phyloP scores from a whole-genome alignment of 257 asterid genomes.

The Jacaranda mimosifolia region DNA sequence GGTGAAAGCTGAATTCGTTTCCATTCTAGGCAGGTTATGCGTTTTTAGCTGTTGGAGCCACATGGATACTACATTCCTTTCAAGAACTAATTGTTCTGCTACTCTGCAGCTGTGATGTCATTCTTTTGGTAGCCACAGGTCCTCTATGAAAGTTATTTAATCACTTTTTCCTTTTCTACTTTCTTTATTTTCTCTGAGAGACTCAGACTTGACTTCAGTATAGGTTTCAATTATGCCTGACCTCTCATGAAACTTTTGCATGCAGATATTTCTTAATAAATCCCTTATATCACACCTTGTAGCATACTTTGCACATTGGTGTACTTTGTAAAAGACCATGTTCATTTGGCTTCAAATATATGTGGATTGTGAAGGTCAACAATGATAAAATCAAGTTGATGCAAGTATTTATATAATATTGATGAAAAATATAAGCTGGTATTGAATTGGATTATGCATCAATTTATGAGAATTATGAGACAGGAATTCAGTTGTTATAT shows the following conservation, averaged over 20 bases:
- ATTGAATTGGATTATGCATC: slow-evolving; percentile 18
- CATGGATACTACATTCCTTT: slow-evolving; percentile 70
- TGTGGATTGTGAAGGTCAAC: slow-evolving; percentile 18
- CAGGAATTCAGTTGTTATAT: not conserved
- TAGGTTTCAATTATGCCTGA: slow-evolving; percentile 18
- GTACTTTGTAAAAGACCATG: slow-evolving; percentile 12
- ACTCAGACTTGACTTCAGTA: not conserved
- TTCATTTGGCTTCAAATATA: not conserved
- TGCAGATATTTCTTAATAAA: slow-evolving; percentile 16
- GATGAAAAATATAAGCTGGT: not conserved
- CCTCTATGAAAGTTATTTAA: slow-evolving; percentile 18
- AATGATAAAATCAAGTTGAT: slow-evolving; percentile 20
- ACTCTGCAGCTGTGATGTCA: slow-evolving; percentile 85
- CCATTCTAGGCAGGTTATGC: slow-evolving; percentile 95
- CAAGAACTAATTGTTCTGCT: slow-evolving; percentile 64
- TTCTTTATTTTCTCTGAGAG: not conserved
- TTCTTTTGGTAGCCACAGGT: slow-evolving; percentile 88
- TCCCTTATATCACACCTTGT: slow-evolving; percentile 13
- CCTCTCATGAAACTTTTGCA: slow-evolving; percentile 17
- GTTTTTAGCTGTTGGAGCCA: slow-evolving; percentile 83
- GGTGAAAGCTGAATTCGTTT: slow-evolving; percentile 46
- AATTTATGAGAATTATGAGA: slow-evolving; percentile 1
- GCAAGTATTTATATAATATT: slow-evolving; percentile 11
- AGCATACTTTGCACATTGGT: not conserved
- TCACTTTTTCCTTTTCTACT: slow-evolving; percentile 19